These are phyloP conservation scores for Halocafeteria seosinensis DNA, from an alignment of 108 stramenopile genomes.

Conservation along the genomic window DNA sequence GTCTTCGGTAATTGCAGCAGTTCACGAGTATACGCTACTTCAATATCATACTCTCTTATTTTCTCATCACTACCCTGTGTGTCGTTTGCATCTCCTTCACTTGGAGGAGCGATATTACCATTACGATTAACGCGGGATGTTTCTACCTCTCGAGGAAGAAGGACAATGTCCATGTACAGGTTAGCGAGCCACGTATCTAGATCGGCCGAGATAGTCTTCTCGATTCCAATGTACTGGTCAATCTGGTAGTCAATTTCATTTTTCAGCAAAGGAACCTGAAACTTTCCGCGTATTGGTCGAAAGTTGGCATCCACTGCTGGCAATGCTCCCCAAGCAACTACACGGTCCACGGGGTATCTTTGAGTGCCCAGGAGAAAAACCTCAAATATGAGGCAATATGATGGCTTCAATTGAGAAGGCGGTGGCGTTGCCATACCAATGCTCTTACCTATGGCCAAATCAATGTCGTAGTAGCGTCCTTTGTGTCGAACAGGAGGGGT, in stretches of 20 bases:
- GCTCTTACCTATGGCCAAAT: slow-evolving; percentile 18
- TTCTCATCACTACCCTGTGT: too few species aligned
- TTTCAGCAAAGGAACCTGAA: slow-evolving; percentile 29
- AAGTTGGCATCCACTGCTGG: slow-evolving; percentile 23
- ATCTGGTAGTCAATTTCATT: slow-evolving; percentile 22
- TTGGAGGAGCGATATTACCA: too few species aligned
- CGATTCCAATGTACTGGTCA: slow-evolving; percentile 19
- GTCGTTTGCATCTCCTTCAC: too few species aligned
- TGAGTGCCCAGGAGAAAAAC: slow-evolving; percentile 22
- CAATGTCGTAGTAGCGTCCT: slow-evolving; percentile 28
- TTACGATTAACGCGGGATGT: too few species aligned
- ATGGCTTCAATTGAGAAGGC: slow-evolving; percentile 10
- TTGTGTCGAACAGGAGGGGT: slow-evolving; percentile 26
- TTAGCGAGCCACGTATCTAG: slow-evolving; percentile 32
- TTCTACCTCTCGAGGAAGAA: slow-evolving; percentile 15
- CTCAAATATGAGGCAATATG: slow-evolving; percentile 28
- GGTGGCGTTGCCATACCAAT: slow-evolving; percentile 26
- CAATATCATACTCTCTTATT: slow-evolving; percentile 20
- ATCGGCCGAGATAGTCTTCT: slow-evolving; percentile 13
- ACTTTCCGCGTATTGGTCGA: slow-evolving; percentile 9
- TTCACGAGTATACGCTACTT: slow-evolving; percentile 21
- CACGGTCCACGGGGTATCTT: slow-evolving; percentile 11
- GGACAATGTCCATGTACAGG: slow-evolving; percentile 33
- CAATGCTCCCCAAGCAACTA: slow-evolving; percentile 35
- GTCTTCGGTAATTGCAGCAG: background rate